Evolutionary conservation across 177 flowering plant species (phyloP).

Genomic region (Tripterygium wilfordii): DNA sequence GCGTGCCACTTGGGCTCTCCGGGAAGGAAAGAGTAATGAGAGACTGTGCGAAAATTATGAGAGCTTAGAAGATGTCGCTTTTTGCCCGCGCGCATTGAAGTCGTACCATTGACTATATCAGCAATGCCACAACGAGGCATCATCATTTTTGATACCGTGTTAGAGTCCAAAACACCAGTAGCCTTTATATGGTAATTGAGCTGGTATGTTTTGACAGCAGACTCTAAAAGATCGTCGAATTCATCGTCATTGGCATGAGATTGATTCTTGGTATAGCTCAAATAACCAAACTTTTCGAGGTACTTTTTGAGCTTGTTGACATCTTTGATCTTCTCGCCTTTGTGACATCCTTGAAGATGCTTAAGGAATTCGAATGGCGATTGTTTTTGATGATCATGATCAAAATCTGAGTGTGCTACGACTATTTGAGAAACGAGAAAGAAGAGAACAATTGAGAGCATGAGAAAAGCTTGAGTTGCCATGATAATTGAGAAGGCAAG

Average conservation of each 20-base stretch:
- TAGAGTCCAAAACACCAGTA: slow-evolving; percentile 30
- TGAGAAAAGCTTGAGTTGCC: too few species aligned
- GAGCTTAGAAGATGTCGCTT: slow-evolving; percentile 2
- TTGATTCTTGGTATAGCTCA: background rate
- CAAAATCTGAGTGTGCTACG: too few species aligned
- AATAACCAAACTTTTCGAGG: slow-evolving; percentile 12
- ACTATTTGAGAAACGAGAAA: too few species aligned
- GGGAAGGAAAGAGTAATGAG: too few species aligned
- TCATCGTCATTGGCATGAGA: slow-evolving; percentile 6
- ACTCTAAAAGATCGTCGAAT: slow-evolving; percentile 30
- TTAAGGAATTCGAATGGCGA: slow-evolving; percentile 18
- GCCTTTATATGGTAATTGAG: slow-evolving; percentile 24
- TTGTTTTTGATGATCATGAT: too few species aligned
- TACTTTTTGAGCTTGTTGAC: slow-evolving; percentile 14
- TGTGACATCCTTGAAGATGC: slow-evolving; percentile 17
- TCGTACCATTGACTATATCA: slow-evolving; percentile 22
- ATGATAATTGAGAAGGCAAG: too few species aligned
- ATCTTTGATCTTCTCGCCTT: slow-evolving; percentile 16
- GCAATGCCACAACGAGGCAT: slow-evolving; percentile 35
- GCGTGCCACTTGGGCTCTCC: slow-evolving; percentile 11
- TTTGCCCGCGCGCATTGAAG: slow-evolving; percentile 7
- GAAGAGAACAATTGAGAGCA: too few species aligned
- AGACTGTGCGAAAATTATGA: too few species aligned
- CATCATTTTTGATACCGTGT: slow-evolving; percentile 19
- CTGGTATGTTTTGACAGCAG: slow-evolving; percentile 41